These are phyloP conservation scores for Malassezia globosa DNA, from an alignment of 1,284 basidiomycete genomes.

Conservation along the genomic window DNA sequence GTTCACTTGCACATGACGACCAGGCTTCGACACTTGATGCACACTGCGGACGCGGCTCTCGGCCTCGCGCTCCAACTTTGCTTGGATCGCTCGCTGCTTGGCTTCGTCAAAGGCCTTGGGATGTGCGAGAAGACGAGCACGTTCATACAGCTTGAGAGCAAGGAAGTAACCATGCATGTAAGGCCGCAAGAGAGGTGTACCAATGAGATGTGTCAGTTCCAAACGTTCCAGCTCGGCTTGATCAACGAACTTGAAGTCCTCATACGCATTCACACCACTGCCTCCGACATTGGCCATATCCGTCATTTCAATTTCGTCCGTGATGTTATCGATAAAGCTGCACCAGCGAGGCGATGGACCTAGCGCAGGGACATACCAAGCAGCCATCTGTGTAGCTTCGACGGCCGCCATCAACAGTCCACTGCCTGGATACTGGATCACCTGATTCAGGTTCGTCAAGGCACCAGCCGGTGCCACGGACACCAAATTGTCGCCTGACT, in stretches of 20 bases:
- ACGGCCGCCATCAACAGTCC: constrained; percentile 42
- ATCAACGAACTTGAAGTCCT: constrained; percentile 97
- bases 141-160: constrained; percentile 85
- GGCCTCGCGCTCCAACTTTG: constrained; percentile 83
- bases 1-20: constrained; percentile 64
- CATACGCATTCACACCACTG: constrained; percentile 56
- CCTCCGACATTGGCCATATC: constrained; percentile 51
- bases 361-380: constrained; percentile 74
- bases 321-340: constrained; percentile 91
- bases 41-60: constrained; percentile 70
- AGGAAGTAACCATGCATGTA: constrained; percentile 99
- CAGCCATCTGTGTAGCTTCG: constrained; percentile 43
- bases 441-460: constrained; percentile 58
- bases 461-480: constrained; percentile 82
- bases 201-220: constrained; percentile 76
- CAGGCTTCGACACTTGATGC: constrained; percentile 23
- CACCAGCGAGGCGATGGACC: constrained; percentile 96
- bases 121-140: constrained; percentile 86
- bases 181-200: constrained; percentile 85
- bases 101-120: constrained; percentile 91
- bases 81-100: constrained; percentile 70
- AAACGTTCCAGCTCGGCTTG: constrained; percentile 64
- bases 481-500: constrained; percentile 63
- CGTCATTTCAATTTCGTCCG: constrained; percentile 67
- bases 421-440: constrained; percentile 41